A percentile compares a stretch with the other conserved stretches of the same genome.
Conservation (phyloP, 495 filamentous ascomycete species). For the Talaromyces borbonicus region DNA sequence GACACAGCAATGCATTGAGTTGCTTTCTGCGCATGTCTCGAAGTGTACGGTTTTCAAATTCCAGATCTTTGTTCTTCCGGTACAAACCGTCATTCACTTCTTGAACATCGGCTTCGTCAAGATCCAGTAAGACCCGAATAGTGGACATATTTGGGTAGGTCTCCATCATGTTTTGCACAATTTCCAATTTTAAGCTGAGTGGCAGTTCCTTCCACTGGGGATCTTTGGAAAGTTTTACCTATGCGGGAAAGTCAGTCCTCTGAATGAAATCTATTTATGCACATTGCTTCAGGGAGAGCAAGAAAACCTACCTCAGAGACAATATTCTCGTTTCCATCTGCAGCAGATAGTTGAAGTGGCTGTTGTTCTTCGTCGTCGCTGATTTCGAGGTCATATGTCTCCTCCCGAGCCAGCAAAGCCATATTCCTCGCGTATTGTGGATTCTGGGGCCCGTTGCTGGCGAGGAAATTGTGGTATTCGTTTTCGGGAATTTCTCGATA, state of each 20-base stretch:
- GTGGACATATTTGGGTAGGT: slow-evolving; percentile 11
- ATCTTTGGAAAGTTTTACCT: slow-evolving; percentile 1
- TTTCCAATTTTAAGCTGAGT: slow-evolving; percentile 24
- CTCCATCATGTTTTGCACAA: slow-evolving; percentile 23
- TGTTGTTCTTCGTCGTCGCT: slow-evolving; percentile 14
- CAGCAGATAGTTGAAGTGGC: not conserved
- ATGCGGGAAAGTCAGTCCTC: not conserved
- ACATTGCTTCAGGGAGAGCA: not conserved
- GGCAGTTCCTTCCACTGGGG: slow-evolving; percentile 28
- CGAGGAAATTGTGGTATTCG: slow-evolving; percentile 18
- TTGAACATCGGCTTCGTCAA: slow-evolving; percentile 15
- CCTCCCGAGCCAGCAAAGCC: slow-evolving; percentile 15
- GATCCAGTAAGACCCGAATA: slow-evolving; percentile 15
- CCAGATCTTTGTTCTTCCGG: slow-evolving; percentile 16
- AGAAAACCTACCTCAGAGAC: not conserved
- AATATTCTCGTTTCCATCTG: slow-evolving; percentile 5
- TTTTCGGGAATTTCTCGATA: slow-evolving; percentile 10
- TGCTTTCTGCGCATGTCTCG: slow-evolving; percentile 24
- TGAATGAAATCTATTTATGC: not conserved
- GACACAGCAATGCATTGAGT: slow-evolving; percentile 15
- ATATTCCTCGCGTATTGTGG: slow-evolving; percentile 27
- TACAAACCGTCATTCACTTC: slow-evolving; percentile 10
- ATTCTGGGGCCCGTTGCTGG: slow-evolving; percentile 29
- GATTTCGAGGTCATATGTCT: slow-evolving; percentile 2
- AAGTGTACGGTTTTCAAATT: slow-evolving; percentile 20